Conservation (phyloP, 768 basidiomycete species). For the Boletus sensibilis region DNA sequence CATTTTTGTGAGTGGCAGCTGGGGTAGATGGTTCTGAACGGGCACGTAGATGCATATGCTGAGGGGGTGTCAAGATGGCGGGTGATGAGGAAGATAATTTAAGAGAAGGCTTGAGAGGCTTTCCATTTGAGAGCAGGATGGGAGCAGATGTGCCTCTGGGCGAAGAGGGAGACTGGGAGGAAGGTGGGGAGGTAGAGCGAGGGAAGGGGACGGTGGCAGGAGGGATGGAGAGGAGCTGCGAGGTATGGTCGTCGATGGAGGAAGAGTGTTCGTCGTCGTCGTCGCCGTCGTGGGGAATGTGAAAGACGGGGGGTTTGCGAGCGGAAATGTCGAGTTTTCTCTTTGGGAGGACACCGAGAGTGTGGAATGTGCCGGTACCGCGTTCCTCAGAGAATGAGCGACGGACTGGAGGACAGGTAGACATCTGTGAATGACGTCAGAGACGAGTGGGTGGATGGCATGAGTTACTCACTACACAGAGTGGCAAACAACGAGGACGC, state of each 20-base stretch:
- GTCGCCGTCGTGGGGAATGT: slow-evolving; percentile 25
- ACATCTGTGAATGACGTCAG: slow-evolving; percentile 21
- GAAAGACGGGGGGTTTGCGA: slow-evolving; percentile 18
- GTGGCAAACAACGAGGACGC: neutral
- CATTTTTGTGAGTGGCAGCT: slow-evolving; percentile 62
- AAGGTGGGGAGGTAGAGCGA: slow-evolving; percentile 24
- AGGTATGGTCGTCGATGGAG: slow-evolving; percentile 17
- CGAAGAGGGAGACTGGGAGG: neutral
- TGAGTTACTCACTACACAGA: neutral
- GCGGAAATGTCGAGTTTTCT: slow-evolving; percentile 26
- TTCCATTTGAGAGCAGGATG: slow-evolving; percentile 68
- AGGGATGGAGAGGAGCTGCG: slow-evolving; percentile 7
- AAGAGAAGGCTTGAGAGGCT: slow-evolving; percentile 83
- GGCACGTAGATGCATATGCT: slow-evolving; percentile 30
- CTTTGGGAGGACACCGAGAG: slow-evolving; percentile 47
- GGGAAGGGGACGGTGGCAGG: slow-evolving; percentile 43
- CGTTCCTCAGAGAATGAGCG: slow-evolving; percentile 40
- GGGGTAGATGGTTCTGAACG: slow-evolving; percentile 66
- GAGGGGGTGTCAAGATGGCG: slow-evolving; percentile 6
- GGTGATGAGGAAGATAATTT: slow-evolving; percentile 45
- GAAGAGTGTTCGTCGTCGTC: slow-evolving; percentile 23
- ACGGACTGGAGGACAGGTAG: slow-evolving; percentile 2
- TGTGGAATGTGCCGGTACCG: slow-evolving; percentile 48
- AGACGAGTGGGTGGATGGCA: neutral
- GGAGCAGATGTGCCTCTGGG: slow-evolving; percentile 39